A percentile compares a stretch with the other conserved stretches of the same genome.
Conservation (phyloP, 306 rosid genomes). For the Psophocarpus tetragonolobus region DNA sequence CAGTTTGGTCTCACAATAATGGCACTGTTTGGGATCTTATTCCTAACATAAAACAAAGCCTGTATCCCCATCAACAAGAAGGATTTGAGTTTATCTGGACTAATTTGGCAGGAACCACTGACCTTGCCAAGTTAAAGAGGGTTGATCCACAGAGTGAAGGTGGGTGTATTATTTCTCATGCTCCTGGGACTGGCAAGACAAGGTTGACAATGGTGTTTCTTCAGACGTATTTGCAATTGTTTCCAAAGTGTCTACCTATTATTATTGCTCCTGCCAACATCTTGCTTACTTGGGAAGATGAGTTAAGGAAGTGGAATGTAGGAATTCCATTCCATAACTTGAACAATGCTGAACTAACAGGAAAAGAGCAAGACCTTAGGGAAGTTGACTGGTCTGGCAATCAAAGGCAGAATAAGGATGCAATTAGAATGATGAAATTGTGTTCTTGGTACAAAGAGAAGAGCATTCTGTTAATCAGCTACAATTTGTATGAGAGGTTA, state of each 20-base stretch:
- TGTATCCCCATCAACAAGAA: slow-evolving; percentile 48
- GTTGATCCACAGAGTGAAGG: slow-evolving; percentile 10
- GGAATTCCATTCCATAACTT: slow-evolving; percentile 45
- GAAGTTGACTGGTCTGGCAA: neutral
- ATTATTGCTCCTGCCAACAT: slow-evolving; percentile 45
- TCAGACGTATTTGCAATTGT: slow-evolving; percentile 34
- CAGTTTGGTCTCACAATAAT: neutral
- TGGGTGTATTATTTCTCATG: slow-evolving; percentile 51
- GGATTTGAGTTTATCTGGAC: slow-evolving; percentile 52
- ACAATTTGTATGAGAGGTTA: slow-evolving; percentile 32
- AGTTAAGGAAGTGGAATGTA: slow-evolving; percentile 41
- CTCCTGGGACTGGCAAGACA: slow-evolving; percentile 52
- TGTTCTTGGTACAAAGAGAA: slow-evolving; percentile 36
- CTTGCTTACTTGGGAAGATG: slow-evolving; percentile 48
- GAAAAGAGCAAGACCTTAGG: slow-evolving; percentile 7
- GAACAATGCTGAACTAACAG: slow-evolving; percentile 33
- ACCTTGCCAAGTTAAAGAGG: slow-evolving; percentile 23
- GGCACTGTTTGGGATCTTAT: slow-evolving; percentile 50
- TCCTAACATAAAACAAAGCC: slow-evolving; percentile 32
- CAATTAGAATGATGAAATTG: slow-evolving; percentile 31
- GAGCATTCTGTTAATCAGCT: slow-evolving; percentile 47
- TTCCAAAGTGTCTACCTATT: slow-evolving; percentile 36
- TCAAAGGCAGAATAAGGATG: neutral
- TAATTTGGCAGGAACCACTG: slow-evolving; percentile 36
- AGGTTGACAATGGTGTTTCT: slow-evolving; percentile 42